Evolutionary conservation across 1,139 yeast genomes (phyloP), one percentile per base, ranked within the genome.

Genomic region (Kurtzmaniella natalensis): DNA sequence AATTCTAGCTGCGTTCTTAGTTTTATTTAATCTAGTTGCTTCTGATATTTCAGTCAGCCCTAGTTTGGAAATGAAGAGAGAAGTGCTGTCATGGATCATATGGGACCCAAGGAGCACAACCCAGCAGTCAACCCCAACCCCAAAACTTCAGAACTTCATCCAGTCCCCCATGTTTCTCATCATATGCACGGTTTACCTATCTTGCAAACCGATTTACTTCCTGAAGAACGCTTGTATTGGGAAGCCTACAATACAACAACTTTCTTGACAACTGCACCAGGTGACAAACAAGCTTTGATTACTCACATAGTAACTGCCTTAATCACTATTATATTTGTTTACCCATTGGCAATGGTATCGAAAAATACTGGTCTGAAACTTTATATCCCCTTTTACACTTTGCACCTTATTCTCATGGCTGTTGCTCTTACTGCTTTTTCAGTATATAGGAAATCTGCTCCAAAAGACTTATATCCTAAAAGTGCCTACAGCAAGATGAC

Each of bases 161-260:
- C 79, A 0, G 52, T 57, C 1, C 67, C 81, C 17, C 88, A 82
- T 53, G 76, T 69, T 25, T 53, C 51, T 42, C 62, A 59, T 29
- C 79, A 76, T 48, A 51, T 61, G 37, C 96, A 87, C 49, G 95
- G 96, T 1, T 53, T 74, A 40, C 92, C 95, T 0, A 84, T 88
- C 28, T 64, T 88, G 30, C 65, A 84, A 33, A 83, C 86, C 1
- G 50, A 75, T 19, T 64, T 88, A 32, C 70, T 78, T 25, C 84
- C 92, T 0, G 82, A 78, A 36, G 96, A 88, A 56, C 64, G 78
- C 36, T 55, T 70, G 18, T 88, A 71, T 56, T 89, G 97, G 97
- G 81, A 79, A 37, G 56, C 59, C 25, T 89, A 87, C 58, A 78
- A 84, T 49, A 77, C 94, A 10, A 81, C 94, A 5, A 82, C 87